Percentiles rank a stretch among this genome's conserved stretches.
These are phyloP conservation scores for Platanus orientalis DNA, from an alignment of 164 flowering plant genomes.

Conservation along the genomic window DNA sequence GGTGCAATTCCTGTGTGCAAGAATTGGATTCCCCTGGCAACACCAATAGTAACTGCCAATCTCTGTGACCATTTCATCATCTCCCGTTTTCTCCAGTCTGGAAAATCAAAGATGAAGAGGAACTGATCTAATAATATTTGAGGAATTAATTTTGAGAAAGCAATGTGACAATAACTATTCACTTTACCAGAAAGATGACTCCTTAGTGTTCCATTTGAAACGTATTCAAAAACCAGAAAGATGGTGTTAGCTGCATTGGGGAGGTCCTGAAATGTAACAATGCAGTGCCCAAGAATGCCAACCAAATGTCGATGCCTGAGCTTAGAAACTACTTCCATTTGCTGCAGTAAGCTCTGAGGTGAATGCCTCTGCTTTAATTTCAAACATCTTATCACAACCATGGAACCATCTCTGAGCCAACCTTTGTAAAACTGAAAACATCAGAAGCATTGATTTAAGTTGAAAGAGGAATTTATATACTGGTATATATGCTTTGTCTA, in stretches of 20 bases:
- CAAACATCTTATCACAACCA: constrained; percentile 51
- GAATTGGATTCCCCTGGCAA: constrained; percentile 75
- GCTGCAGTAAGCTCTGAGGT: constrained; percentile 44
- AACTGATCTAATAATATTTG: not conserved
- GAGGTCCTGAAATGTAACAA: constrained; percentile 46
- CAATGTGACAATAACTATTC: not conserved
- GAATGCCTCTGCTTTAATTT: constrained; percentile 50
- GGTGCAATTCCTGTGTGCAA: constrained; percentile 63
- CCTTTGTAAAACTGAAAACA: constrained; percentile 67
- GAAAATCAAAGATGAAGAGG: constrained; percentile 3
- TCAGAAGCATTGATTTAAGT: constrained; percentile 4
- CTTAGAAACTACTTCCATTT: constrained; percentile 59
- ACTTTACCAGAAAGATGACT: constrained; percentile 61
- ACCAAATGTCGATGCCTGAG: constrained; percentile 75
- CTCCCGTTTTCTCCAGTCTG: constrained; percentile 65
- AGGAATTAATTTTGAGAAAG: not conserved
- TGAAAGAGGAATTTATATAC: not conserved
- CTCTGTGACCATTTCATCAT: constrained; percentile 82
- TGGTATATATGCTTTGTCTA: not conserved
- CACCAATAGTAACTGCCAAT: constrained; percentile 55
- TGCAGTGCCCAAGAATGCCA: constrained; percentile 84
- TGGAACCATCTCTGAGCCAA: constrained; percentile 60
- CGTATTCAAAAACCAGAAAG: constrained; percentile 57
- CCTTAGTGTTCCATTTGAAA: constrained; percentile 52
- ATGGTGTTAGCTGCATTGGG: constrained; percentile 39